Evolutionary conservation across 2,329 filamentous ascomycete species (phyloP), one percentile per base, ranked within the genome.

Genomic region (Gnomoniopsis smithogilvyi): DNA sequence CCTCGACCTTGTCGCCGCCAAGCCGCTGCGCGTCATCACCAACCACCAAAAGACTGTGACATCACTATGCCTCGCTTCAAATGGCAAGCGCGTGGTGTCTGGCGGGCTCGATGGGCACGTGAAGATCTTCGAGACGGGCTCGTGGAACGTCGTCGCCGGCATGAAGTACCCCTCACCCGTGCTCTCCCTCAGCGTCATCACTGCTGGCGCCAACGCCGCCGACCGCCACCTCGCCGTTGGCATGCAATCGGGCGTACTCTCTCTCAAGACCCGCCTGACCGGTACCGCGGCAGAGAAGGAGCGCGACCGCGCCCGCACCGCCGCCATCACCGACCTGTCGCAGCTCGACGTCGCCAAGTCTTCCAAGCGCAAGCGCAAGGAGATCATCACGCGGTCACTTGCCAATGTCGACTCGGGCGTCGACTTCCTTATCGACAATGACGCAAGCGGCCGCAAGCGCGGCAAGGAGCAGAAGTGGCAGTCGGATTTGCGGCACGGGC

Each of bases 21-120:
- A 91, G 69, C 92, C 94, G 4, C 79, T 96, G 59, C 89, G 92
- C 66, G 80, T 96, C 69, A 88, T 99, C 63, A 88, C 88, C 66
- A 98, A 96, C 72, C 95, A 99, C 74, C 95, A 99, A 71, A 99
- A 98, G 84, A 96, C 95, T 0, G 93, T 99, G 61, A 98, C 95
- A 0, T 88, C 90, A 8, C 81, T 99, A 56, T 88, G 89, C 54
- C 78, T 96, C 36, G 93, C 92, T 8, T 93, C 91, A 48, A 85
- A 90, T 65, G 91, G 90, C 50, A 86, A 86, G 53, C 86, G 95
- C 53, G 81, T 99, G 58, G 84, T 99, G 56, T 93, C 89, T 64
- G 95, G 92, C 73, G 92, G 89, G 21, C 81, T 99, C 49, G 95
- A 99, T 72, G 96, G 95, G 11, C 95, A 98, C 74, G 88, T 98